Percentiles rank a stretch among this genome's conserved stretches.
phyloP scores from a whole-genome alignment of 1,284 basidiomycete species.

The Moesziomyces aphidis region DNA sequence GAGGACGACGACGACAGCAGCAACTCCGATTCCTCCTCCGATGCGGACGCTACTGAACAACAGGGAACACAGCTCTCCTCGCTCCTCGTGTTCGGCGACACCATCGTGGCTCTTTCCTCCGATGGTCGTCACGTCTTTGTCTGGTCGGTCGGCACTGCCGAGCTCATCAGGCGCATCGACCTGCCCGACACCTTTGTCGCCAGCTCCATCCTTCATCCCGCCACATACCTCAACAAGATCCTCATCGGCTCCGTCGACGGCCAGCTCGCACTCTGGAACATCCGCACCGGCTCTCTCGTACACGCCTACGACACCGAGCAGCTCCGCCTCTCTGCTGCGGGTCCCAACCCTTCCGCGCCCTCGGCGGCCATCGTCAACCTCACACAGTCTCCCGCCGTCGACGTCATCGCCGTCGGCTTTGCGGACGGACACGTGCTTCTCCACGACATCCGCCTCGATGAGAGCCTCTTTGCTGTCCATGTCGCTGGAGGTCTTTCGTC shows the following conservation, averaged over 20 bases:
- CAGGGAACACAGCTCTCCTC: slow-evolving; percentile 40
- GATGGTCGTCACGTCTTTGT: slow-evolving; percentile 82
- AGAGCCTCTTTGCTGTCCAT: slow-evolving; percentile 79
- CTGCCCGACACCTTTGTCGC: slow-evolving; percentile 76
- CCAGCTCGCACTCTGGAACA: slow-evolving; percentile 92
- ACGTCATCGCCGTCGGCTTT: slow-evolving; percentile 92
- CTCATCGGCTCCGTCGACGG: slow-evolving; percentile 86
- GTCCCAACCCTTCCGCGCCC: slow-evolving; percentile 62
- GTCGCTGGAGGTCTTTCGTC: slow-evolving; percentile 72
- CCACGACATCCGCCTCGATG: slow-evolving; percentile 89
- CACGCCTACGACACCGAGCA: slow-evolving; percentile 68
- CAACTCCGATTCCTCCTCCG: slow-evolving; percentile 14
- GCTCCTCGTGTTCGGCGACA: slow-evolving; percentile 63
- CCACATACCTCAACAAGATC: slow-evolving; percentile 97
- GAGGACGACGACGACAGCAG: slow-evolving; percentile 3
- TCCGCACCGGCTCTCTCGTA: slow-evolving; percentile 72
- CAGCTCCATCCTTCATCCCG: slow-evolving; percentile 85
- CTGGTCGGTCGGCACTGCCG: slow-evolving; percentile 74
- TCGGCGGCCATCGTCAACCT: slow-evolving; percentile 71
- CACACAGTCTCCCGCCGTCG: slow-evolving; percentile 92
- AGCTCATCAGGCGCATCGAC: slow-evolving; percentile 41
- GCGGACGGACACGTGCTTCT: slow-evolving; percentile 87
- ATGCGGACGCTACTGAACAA: slow-evolving; percentile 15
- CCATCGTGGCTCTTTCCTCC: slow-evolving; percentile 71
- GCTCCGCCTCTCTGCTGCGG: slow-evolving; percentile 30